Base-by-base conservation (phyloP, 495 filamentous ascomycete species). In the Lophium mytilinum region DNA sequence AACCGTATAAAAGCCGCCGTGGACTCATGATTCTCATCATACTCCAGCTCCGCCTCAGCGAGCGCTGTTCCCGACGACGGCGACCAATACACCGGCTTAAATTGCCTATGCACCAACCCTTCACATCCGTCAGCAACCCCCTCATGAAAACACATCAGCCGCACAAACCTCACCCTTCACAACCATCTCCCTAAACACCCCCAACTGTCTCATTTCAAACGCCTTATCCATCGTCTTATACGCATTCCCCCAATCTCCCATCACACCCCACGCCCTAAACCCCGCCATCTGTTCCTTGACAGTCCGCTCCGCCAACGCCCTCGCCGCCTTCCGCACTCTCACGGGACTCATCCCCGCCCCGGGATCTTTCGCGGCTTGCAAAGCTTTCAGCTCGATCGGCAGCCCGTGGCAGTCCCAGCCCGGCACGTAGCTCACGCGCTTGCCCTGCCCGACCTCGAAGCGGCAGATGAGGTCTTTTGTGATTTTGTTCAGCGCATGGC, bases 321-420 rank as follows among this genome's bases (percentile, higher is more conserved):
- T 75, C 4, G 94, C 94, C n/a, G 81, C 77, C 55, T 77, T 75
- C 11, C 94, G 81, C 41, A 95, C 80, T 37, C 66, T 63, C 33
- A 74, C 65, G 0, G 80, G 69, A 39, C 45, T 48, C 15, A 48
- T 18, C 21, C 21, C 9, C 9, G 14, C 36, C 21, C 17, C 40
- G 12, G 53, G 51, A 40, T 68, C 52, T 37, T 72, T 75, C 43
- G 76, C 71, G 45, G 71, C 71, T 65, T 88, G 86, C 37, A 98
- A 80, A n/a, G 92, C 93, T 71, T 96, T 96, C 40, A 97, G 75
- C 76, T 99, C 93, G 72, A 99, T 99, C 8, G 93, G 93, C 51
- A 99, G 77, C 6, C 93, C 93, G 75, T 99, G 93, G 64, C 93
- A 99, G 70, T 99, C 93, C 94, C 94, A 99, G 34, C 93, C 94